These are phyloP conservation scores for Aureobasidium sp. DNA, from an alignment of 2,329 filamentous ascomycete species.

Conservation along the genomic window DNA sequence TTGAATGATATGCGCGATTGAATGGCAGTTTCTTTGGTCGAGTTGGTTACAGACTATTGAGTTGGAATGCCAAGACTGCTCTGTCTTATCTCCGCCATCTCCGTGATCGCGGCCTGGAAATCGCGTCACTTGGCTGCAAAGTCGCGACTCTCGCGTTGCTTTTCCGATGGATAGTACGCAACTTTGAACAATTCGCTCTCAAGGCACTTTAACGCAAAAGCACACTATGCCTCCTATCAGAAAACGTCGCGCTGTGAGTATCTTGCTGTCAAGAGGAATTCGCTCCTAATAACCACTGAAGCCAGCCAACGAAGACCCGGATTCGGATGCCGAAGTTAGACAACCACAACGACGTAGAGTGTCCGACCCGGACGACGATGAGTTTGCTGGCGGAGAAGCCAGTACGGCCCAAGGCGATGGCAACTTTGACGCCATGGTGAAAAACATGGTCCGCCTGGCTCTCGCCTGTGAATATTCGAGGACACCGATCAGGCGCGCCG, in stretches of 20 bases:
- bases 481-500: conserved; percentile 49
- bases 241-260: conserved; percentile 26
- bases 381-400: conserved; percentile 19
- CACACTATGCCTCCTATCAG: conserved; percentile 13
- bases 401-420: conserved; percentile 24
- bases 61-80: conserved; percentile 3
- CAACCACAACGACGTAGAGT: conserved; percentile 26
- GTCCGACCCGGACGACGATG: conserved; percentile 17
- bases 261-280: too few species aligned
- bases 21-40: neutral
- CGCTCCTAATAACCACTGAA: neutral
- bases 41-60: neutral
- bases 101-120: neutral
- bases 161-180: neutral
- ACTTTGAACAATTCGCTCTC: neutral
- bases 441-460: conserved; percentile 56
- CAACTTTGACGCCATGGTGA: conserved; percentile 44
- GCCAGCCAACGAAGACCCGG: conserved; percentile 22
- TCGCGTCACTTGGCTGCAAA: conserved; percentile 1
- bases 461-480: conserved; percentile 55
- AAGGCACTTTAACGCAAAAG: neutral
- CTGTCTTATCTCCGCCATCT: neutral
- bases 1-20: conserved; percentile 1
- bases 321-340: conserved; percentile 23
- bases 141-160: conserved; percentile 6